These are phyloP conservation scores for Penicillium mononematosum DNA, from an alignment of 495 filamentous ascomycete genomes.

Conservation along the genomic window DNA sequence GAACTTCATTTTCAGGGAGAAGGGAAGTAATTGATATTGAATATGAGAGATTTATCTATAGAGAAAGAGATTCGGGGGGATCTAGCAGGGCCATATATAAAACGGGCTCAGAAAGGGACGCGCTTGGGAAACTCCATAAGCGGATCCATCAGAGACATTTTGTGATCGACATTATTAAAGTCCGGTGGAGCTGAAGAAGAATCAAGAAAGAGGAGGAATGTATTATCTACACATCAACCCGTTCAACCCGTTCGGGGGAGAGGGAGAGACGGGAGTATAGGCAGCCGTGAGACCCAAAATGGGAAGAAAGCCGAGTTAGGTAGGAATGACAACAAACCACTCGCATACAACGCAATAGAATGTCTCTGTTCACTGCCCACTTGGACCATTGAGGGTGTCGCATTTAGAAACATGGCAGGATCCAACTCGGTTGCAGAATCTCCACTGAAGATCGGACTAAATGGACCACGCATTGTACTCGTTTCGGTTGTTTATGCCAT, in stretches of 20 bases:
- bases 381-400: neutral
- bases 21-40: neutral
- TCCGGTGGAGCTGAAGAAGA: neutral
- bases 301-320: neutral
- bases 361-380: neutral
- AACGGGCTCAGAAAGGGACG: neutral
- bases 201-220: neutral
- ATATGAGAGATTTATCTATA: neutral
- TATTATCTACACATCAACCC: neutral
- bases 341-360: neutral
- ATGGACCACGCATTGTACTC: neutral
- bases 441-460: conserved; percentile 3
- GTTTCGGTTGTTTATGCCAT: neutral
- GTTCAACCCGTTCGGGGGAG: neutral
- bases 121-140: conserved; percentile 1
- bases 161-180: conserved; percentile 9
- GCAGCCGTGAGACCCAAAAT: neutral
- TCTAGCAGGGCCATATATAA: conserved; percentile 4
- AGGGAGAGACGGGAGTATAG: neutral
- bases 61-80: neutral
- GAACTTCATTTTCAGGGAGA: conserved; percentile 28
- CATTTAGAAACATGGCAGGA: conserved; percentile 3
- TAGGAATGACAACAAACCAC: neutral
- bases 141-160: conserved; percentile 1
- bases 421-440: neutral